phyloP scores from a whole-genome alignment of 1,284 basidiomycete genomes.

The Hymenochaete sp. region DNA sequence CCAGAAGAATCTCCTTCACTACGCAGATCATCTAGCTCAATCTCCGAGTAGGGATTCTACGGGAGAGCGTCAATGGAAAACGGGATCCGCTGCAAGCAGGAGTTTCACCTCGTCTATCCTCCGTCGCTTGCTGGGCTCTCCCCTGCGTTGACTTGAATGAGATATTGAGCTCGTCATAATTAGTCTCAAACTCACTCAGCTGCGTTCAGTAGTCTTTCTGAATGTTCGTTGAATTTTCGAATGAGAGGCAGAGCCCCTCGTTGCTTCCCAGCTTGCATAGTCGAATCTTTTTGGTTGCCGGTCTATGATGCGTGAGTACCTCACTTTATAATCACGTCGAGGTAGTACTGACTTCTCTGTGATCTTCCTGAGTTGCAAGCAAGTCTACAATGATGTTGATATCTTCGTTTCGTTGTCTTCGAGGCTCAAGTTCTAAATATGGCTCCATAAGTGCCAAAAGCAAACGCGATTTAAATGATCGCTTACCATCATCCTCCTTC shows the following conservation, averaged over 20 bases:
- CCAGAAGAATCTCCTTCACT: conserved; percentile 55
- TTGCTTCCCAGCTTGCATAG: conserved; percentile 93
- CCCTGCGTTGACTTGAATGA: conserved; percentile 32
- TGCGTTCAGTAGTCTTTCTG: conserved; percentile 76
- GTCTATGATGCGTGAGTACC: conserved; percentile 39
- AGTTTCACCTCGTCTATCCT: conserved; percentile 35
- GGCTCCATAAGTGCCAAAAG: neutral
- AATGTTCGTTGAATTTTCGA: conserved; percentile 96
- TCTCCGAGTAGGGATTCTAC: conserved; percentile 51
- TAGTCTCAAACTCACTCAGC: conserved; percentile 44
- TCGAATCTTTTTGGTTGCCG: conserved; percentile 82
- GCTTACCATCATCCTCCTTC: conserved; percentile 85
- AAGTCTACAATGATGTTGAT: conserved; percentile 81
- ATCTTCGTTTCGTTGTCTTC: conserved; percentile 53
- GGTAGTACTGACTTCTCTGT: conserved; percentile 59
- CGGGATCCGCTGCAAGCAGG: conserved; percentile 1
- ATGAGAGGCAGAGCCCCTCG: conserved; percentile 85
- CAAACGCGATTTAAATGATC: neutral
- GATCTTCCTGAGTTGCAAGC: conserved; percentile 86
- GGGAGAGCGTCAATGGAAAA: conserved; percentile 3
- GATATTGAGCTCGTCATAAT: conserved; percentile 2
- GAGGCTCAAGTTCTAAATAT: conserved; percentile 68
- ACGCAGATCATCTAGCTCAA: conserved; percentile 83
- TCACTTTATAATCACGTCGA: conserved; percentile 10
- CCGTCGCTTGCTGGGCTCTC: conserved; percentile 51